Evolutionary conservation across 495 filamentous ascomycete genomes (phyloP), one percentile per base, ranked within the genome.

Genomic region (Neurospora sp.): DNA sequence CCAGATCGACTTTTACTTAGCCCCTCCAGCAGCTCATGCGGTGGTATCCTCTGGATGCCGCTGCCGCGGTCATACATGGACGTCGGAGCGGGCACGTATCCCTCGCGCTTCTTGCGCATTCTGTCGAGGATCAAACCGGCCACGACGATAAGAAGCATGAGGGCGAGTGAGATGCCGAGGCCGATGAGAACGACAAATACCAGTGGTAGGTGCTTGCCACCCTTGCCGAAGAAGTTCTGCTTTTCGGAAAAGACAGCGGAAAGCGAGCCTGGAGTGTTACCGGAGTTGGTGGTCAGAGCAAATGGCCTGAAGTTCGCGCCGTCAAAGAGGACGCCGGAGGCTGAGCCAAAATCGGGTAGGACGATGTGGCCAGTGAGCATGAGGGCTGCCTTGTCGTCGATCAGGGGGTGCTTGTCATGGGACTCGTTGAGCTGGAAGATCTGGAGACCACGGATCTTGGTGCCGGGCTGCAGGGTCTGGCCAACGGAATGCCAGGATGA

Each of bases 161-260:
- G 88, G 68, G 86, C 94, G 9, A 98, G 88, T 0, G 96, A 90
- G 74, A 96, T 93, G 68, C 91, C 97, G 71, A 99, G 91, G n/a
- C 90, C 91, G 68, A 99, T 94, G 40, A 99, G 87, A 18, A 98
- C 92, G 40, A 98, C 87, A 74, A 97, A 94, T 42, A 93, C 96
- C 73, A 92, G 86, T 10, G 93, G 92, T 74, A 96, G 87, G 87
- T 77, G 71, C 71, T 80, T 77, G 72, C 76, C 73, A 44, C 70
- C 71, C 74, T 76, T 71, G 74, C 76, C 75, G 80, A 94, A 94
- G 73, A 88, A 89, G 75, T 91, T 89, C 70, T 89, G 79, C 31
- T 91, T 89, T 81, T 94, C 85, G 14, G 93, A 91, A 78, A 98
- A 94, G 69, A 97, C 79, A 72, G 87, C 88, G 10, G 91, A 89